Evolutionary conservation across 1,284 basidiomycete genomes (phyloP), one percentile per base, ranked within the genome.

Genomic region (Phlebopus sp.): DNA sequence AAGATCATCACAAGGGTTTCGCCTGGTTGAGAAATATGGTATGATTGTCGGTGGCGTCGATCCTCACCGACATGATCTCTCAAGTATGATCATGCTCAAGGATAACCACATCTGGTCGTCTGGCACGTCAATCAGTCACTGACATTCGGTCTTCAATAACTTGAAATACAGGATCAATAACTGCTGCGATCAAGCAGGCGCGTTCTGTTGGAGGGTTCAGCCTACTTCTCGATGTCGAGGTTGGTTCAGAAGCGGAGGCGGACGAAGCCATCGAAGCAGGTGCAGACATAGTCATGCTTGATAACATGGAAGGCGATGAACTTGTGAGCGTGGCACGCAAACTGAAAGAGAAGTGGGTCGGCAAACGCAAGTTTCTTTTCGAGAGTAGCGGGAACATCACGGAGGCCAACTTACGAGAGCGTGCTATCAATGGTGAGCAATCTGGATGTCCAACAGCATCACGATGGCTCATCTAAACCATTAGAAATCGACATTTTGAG

Each of bases 51-150:
- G 97, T 19, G 97, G 96, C 4, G 89, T 98, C 55, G 97, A 99
- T 68, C 77, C 91, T 15, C 97, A 99, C 72, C 81, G 97, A n/a
- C 90, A 97, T 62, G 95, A 98, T 69, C 77, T 99, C 29, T 94
- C 90, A 32, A 92, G 90, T 66, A 99, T 99, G 96, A 96, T 99
- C 64, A 99, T 99, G 96, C 83, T 99, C 62, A 99, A 99, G 71
- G 96, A 99, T 65, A 99, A 99, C 67, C 97, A 99, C 65, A 93
- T 99, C 63, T 98, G 94, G 95, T 95, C 93, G 6, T 91, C 87
- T 23, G 93, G 92, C 85, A 58, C 56, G 75, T 60, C 13, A 51
- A 36, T 37, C 29, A 34, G 27, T 3, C 17, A 14, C 31, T 37
- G 17, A 37, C 17, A 23, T 23, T 39, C 31, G 13, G 37, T 17